A percentile compares a stretch with the other conserved stretches of the same genome.
Evolutionary conservation across 306 rosid genomes (phyloP).

Genomic region (Dryas octopetala): DNA sequence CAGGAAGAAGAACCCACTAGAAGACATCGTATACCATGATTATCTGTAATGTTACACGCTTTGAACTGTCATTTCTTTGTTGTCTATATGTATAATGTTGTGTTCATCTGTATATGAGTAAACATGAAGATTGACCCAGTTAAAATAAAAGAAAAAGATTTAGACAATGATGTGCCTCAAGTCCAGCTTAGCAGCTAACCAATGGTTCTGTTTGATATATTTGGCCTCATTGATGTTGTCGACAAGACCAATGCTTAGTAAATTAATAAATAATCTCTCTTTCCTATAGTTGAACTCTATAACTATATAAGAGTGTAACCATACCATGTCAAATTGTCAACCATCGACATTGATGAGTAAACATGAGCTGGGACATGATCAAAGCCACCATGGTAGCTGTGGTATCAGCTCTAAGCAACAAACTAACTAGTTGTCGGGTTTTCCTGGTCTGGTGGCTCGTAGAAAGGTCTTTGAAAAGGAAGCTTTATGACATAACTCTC

Average conservation of each 20-base stretch:
- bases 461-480: background rate
- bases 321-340: too few species aligned
- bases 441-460: constrained; percentile 1
- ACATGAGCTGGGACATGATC: background rate
- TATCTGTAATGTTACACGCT: background rate
- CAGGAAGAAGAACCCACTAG: constrained; percentile 48
- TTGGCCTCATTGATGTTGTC: background rate
- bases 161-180: background rate
- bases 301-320: too few species aligned
- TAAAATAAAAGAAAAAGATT: background rate
- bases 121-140: background rate
- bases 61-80: background rate
- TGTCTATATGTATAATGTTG: background rate
- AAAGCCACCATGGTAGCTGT: background rate
- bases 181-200: too few species aligned
- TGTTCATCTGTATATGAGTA: background rate
- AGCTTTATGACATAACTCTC: background rate
- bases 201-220: background rate
- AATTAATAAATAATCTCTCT: too few species aligned
- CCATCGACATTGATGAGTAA: too few species aligned
- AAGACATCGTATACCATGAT: constrained; percentile 22
- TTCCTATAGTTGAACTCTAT: too few species aligned
- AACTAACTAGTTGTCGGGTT: background rate
- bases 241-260: background rate
- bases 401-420: background rate